Evolutionary conservation across 2,329 filamentous ascomycete genomes (phyloP).

Genomic region (Colletotrichum eremochloae): DNA sequence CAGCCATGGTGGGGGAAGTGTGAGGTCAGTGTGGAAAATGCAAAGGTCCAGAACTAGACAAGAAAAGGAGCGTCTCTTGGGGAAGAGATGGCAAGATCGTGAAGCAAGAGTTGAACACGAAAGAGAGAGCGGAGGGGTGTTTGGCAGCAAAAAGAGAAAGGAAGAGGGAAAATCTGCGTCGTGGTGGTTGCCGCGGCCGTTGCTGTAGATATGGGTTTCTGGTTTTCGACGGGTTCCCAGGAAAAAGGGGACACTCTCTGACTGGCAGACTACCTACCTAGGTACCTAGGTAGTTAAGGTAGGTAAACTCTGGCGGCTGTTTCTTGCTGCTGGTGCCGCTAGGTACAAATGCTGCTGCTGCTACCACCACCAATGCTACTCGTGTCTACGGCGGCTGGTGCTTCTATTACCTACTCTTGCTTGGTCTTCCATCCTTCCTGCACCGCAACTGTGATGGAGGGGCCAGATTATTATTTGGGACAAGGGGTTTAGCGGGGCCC

Average conservation of each 20-base stretch:
- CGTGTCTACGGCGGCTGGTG: conserved; percentile 12
- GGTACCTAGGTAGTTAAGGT: too few relatives aligned
- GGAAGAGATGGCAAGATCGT: conserved; percentile 9
- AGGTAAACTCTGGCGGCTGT: not conserved
- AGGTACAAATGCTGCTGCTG: not conserved
- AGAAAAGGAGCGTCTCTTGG: conserved; percentile 18
- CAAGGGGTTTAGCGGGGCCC: conserved; percentile 37
- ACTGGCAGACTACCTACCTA: not conserved
- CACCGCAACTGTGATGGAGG: conserved; percentile 50
- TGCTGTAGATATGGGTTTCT: conserved; percentile 43
- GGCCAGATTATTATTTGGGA: conserved; percentile 55
- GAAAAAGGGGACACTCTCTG: conserved; percentile 37
- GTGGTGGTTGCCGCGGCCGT: conserved; percentile 28
- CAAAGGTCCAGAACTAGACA: not conserved
- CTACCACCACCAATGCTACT: not conserved
- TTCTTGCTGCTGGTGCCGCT: not conserved
- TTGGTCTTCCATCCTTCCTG: conserved; percentile 14
- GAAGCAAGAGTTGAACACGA: conserved; percentile 2
- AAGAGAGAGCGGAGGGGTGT: conserved; percentile 1
- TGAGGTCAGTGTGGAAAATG: conserved; percentile 15
- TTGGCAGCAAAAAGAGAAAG: conserved; percentile 26
- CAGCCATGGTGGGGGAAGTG: conserved; percentile 47
- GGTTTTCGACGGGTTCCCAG: conserved; percentile 26
- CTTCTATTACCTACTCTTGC: conserved; percentile 1
- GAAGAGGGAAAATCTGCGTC: conserved; percentile 11